Percentiles rank a stretch among this genome's conserved stretches.
Evolutionary conservation across 129 eudicot genomes (phyloP).

Genomic region (Arctium minus): DNA sequence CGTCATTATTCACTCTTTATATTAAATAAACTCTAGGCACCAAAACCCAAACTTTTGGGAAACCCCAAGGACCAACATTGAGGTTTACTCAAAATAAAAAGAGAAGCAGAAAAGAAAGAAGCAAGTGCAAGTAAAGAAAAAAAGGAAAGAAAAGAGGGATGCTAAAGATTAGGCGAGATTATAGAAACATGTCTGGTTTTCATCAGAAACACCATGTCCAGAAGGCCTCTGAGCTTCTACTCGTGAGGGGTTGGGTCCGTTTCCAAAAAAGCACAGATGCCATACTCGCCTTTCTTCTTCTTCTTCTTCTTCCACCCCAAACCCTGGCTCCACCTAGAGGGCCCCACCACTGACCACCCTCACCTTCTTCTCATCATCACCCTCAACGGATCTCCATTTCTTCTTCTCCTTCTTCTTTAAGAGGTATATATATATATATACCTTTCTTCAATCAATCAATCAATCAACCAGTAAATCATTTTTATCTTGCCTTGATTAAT

Average conservation of each 20-base stretch:
- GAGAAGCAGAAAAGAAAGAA: neutral
- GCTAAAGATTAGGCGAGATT: conserved; percentile 34
- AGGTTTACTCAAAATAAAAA: neutral
- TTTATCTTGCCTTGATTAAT: neutral
- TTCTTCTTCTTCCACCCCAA: neutral
- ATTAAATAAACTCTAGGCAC: too few relatives aligned
- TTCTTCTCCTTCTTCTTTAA: conserved; percentile 14
- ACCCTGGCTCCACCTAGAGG: conserved; percentile 23
- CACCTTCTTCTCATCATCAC: conserved; percentile 16
- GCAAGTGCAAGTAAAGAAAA: too few relatives aligned
- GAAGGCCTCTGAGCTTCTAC: neutral
- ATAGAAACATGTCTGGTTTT: conserved; percentile 35
- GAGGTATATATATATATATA: conserved; percentile 24
- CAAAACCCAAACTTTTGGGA: too few relatives aligned
- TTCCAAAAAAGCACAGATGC: conserved; percentile 23
- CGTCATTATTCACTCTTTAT: too few relatives aligned
- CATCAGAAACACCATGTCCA: conserved; percentile 2
- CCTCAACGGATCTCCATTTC: conserved; percentile 21
- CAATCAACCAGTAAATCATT: neutral
- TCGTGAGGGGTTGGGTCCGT: neutral
- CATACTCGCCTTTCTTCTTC: conserved; percentile 11
- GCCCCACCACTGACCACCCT: conserved; percentile 13
- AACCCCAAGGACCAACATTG: too few relatives aligned
- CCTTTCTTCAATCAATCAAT: neutral
- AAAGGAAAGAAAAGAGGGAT: neutral